Base-by-base conservation (phyloP, 2,329 filamentous ascomycete genomes). In the Trichoderma sp. region DNA sequence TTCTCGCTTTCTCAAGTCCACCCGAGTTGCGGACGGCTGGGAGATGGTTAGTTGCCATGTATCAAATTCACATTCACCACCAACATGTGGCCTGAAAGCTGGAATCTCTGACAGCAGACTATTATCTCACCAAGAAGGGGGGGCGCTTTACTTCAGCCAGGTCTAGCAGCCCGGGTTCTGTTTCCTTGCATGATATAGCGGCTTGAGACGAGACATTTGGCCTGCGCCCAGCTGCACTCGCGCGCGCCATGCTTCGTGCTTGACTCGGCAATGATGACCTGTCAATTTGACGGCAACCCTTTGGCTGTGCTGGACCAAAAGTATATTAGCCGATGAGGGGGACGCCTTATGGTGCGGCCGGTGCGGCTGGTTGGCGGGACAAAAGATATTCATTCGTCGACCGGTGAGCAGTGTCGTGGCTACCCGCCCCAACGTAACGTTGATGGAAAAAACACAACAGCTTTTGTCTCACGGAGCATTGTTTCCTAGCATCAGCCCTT, bases 341-440 rank as follows among this genome's bases (percentile, higher is more conserved):
- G 55, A 37, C 21, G 37, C 58, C 49, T 59, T 66, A 8, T 19
- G 64, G 55, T 29, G 64, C 64, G 40, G 64, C 64, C 37, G 64
- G 64, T 67, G 64, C 55, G 64, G 64, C 64, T 67, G 64, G 64
- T 55, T 53, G 65, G 55, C 65, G 24, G n/a, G 56, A 55, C 35
- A 49, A 49, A n/a, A 24, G 40, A 19, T 19, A 43, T n/a, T 10
- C 16, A 47, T 57, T 24, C 43, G 52, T 64, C 31, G 14, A 64
- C 14, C 16, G 1, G 24, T 55, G 65, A 68, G 24, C 47, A 43
- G 31, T 60, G 65, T 59, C 56, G 47, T 68, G 37, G 29, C 53
- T 60, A 60, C 56, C 53, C 37, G 43, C 37, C 56, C 56, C 60
- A 57, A 68, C 56, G 65, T 59, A 67, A 59, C 55, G n/a, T 47